Conservation (phyloP, 2,329 filamentous ascomycete genomes). For the Monilinia vaccinii-corymbosi region DNA sequence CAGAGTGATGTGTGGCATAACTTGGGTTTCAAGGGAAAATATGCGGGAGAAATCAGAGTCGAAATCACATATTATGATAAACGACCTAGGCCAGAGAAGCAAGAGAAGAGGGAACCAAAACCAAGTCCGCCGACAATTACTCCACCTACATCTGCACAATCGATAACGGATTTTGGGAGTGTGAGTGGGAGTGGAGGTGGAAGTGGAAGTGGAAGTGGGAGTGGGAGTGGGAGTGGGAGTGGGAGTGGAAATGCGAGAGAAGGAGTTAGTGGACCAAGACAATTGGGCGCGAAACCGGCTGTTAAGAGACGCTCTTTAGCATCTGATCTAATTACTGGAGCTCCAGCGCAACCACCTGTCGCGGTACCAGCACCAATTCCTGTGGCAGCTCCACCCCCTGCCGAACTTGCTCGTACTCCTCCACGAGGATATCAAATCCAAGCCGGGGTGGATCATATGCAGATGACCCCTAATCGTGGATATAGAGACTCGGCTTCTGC, state of each 20-base stretch:
- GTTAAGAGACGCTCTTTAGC: constrained; percentile 81
- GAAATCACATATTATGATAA: constrained; percentile 96
- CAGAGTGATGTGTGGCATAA: constrained; percentile 90
- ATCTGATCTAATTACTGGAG: constrained; percentile 55
- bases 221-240: neutral
- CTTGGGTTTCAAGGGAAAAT: constrained; percentile 83
- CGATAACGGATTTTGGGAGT: constrained; percentile 19
- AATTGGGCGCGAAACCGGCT: constrained; percentile 41
- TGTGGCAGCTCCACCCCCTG: constrained; percentile 35
- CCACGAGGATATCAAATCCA: constrained; percentile 35
- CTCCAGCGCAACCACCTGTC: constrained; percentile 32
- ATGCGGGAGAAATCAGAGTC: constrained; percentile 87
- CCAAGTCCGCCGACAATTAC: constrained; percentile 26
- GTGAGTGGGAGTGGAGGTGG: no score
- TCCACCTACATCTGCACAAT: constrained; percentile 23
- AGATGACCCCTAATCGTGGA: constrained; percentile 41
- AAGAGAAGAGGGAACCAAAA: constrained; percentile 38
- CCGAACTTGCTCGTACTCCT: constrained; percentile 39
- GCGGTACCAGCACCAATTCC: constrained; percentile 35
- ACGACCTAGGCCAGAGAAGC: constrained; percentile 70
- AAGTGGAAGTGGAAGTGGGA: no score
- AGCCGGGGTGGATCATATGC: constrained; percentile 22
- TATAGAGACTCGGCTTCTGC: constrained; percentile 30
- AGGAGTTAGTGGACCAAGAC: constrained; percentile 34
- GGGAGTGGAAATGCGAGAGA: constrained; percentile 22